phyloP scores from a whole-genome alignment of 2,329 filamentous ascomycete species.

The Talaromyces rugulosus region DNA sequence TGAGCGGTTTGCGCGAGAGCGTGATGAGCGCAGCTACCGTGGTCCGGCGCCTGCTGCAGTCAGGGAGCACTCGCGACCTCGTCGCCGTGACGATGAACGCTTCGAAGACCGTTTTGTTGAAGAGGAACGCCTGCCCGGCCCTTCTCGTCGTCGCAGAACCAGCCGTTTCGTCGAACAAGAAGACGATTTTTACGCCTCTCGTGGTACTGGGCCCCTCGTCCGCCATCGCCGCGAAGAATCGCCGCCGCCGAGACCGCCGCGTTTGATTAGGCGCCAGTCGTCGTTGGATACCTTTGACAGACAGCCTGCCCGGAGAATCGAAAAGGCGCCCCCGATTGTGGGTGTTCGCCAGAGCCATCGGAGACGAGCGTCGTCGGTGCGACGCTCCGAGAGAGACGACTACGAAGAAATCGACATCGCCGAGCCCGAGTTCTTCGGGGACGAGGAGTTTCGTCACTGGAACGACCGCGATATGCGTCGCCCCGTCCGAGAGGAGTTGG shows the following conservation, averaged over 20 bases:
- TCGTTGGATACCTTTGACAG: constrained; percentile 89
- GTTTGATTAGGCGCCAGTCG: constrained; percentile 73
- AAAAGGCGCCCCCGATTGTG: constrained; percentile 36
- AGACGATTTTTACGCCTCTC: constrained; percentile 36
- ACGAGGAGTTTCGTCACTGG: constrained; percentile 67
- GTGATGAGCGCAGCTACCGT: constrained; percentile 33
- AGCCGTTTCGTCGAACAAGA: constrained; percentile 37
- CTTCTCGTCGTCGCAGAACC: constrained; percentile 27
- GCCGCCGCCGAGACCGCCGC: constrained; percentile 57
- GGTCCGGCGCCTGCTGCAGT: constrained; percentile 26
- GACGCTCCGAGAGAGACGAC: constrained; percentile 55
- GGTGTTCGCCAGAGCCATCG: constrained; percentile 32
- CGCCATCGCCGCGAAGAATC: constrained; percentile 54
- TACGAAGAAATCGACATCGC: constrained; percentile 64
- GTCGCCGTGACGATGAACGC: not conserved
- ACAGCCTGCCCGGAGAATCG: constrained; percentile 55
- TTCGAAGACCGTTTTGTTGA: constrained; percentile 36
- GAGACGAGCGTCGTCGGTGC: constrained; percentile 48
- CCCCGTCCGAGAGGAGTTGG: constrained; percentile 24
- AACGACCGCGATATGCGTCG: constrained; percentile 52
- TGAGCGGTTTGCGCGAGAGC: constrained; percentile 40
- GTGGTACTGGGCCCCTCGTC: constrained; percentile 46
- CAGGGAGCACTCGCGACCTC: constrained; percentile 14
- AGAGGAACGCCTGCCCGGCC: constrained; percentile 41
- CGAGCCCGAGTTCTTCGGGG: constrained; percentile 65